phyloP scores from a whole-genome alignment of 371 early-diverging fungal species.

The Mortierella sp. region DNA sequence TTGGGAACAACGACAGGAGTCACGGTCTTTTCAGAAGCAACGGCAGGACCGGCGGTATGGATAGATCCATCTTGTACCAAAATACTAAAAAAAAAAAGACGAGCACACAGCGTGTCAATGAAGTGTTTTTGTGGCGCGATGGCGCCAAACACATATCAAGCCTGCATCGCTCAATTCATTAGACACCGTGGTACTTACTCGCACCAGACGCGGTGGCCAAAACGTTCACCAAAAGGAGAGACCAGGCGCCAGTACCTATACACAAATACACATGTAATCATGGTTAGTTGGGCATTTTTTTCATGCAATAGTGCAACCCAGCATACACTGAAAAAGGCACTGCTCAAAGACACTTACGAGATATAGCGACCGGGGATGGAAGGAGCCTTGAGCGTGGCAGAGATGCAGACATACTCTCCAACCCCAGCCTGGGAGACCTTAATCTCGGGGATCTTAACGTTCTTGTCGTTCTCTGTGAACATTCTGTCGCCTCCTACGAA shows the following conservation, averaged over 20 bases:
- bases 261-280: not conserved
- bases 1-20: not conserved
- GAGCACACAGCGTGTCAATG: not conserved
- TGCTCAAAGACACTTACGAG: slow-evolving; percentile 46
- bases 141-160: not conserved
- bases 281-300: not conserved
- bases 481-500: slow-evolving; percentile 69
- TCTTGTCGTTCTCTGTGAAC: slow-evolving; percentile 42
- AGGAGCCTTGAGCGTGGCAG: slow-evolving; percentile 74
- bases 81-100: slow-evolving; percentile 12
- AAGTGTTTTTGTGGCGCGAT: not conserved
- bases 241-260: slow-evolving; percentile 70
- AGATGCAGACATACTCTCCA: slow-evolving; percentile 65
- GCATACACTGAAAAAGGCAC: not conserved
- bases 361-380: slow-evolving; percentile 68
- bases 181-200: slow-evolving; percentile 41
- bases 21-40: not conserved
- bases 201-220: slow-evolving; percentile 80
- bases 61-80: slow-evolving; percentile 14
- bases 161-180: too few relatives aligned
- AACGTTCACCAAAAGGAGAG: slow-evolving; percentile 69
- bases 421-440: slow-evolving; percentile 62
- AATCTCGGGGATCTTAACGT: slow-evolving; percentile 50
- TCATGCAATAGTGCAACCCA: too few relatives aligned
- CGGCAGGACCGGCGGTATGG: not conserved